Conservation (phyloP, 2,329 filamentous ascomycete genomes). For the Aspergillus pseudonomiae region DNA sequence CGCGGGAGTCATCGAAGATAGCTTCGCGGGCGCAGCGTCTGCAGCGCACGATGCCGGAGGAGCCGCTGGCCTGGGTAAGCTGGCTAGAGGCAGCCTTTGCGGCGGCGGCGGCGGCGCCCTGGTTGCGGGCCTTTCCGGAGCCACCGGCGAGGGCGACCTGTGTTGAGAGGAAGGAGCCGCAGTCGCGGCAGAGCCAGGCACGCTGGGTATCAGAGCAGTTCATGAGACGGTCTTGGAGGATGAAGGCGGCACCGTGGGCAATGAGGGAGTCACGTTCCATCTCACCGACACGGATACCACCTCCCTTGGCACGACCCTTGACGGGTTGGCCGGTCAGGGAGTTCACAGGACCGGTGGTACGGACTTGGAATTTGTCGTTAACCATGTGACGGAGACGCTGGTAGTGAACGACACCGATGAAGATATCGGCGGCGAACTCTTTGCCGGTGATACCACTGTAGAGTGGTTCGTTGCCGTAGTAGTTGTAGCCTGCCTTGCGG, state of each 20-base stretch:
- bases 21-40: slow-evolving; percentile 73
- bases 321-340: slow-evolving; percentile 92
- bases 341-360: slow-evolving; percentile 91
- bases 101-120: slow-evolving; percentile 33
- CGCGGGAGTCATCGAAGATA: slow-evolving; percentile 66
- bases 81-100: slow-evolving; percentile 36
- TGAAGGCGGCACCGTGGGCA: slow-evolving; percentile 91
- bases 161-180: slow-evolving; percentile 87
- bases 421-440: slow-evolving; percentile 93
- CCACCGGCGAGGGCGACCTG: slow-evolving; percentile 55
- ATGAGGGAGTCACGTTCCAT: slow-evolving; percentile 97
- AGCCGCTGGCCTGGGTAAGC: slow-evolving; percentile 53
- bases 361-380: slow-evolving; percentile 98
- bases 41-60: slow-evolving; percentile 70
- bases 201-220: slow-evolving; percentile 95
- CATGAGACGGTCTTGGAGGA: slow-evolving; percentile 91
- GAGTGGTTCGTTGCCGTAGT: slow-evolving; percentile 97
- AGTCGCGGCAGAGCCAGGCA: slow-evolving; percentile 85
- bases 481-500: slow-evolving; percentile 94
- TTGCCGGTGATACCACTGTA: slow-evolving; percentile 96
- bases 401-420: slow-evolving; percentile 96
- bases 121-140: slow-evolving; percentile 31
- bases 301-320: slow-evolving; percentile 93
- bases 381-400: slow-evolving; percentile 99
- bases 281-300: slow-evolving; percentile 98